Base-by-base conservation (phyloP, 1,139 yeast genomes). In the Pichia sorboxylosa region DNA sequence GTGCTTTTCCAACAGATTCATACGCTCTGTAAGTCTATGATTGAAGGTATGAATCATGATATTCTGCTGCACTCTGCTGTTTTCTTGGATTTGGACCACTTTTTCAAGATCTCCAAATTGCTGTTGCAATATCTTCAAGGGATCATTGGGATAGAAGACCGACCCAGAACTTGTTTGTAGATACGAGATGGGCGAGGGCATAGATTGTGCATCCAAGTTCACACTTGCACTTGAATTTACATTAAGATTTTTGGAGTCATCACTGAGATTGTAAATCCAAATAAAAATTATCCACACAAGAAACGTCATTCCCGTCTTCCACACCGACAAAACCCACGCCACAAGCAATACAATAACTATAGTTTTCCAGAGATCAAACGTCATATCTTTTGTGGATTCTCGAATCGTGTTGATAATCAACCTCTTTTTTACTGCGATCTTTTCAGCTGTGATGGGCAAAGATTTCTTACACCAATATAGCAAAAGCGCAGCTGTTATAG, bases 201-300 rank as follows among this genome's bases (percentile, higher is more conserved):
- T n/a, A n/a, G n/a, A n/a, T n/a, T n/a, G n/a, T n/a, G n/a, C n/a
- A n/a, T n/a, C n/a, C n/a, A n/a, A n/a, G n/a, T n/a, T n/a, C n/a
- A n/a, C n/a, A n/a, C n/a, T n/a, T n/a, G n/a, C n/a, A n/a, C n/a
- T n/a, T n/a, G n/a, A n/a, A n/a, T n/a, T n/a, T n/a, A n/a, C n/a
- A n/a, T n/a, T n/a, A n/a, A n/a, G n/a, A n/a, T n/a, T n/a, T n/a
- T n/a, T n/a, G n/a, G 6, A 13, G n/a, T 27, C 16, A 2, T 29
- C 39, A n/a, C 32, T 17, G 9, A 39, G 17, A 18, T 37, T 33
- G 16, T 39, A 39, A 6, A 34, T 16, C 41, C 43, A 39, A 4
- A 39, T 24, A 3, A 35, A 27, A 11, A 27, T 25, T 23, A 24
- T 28, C 43, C 43, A 39, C 13, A 35, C 21, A 4, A 32, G 6